phyloP scores from a whole-genome alignment of 768 basidiomycete species.

The Suillus brevipes region DNA sequence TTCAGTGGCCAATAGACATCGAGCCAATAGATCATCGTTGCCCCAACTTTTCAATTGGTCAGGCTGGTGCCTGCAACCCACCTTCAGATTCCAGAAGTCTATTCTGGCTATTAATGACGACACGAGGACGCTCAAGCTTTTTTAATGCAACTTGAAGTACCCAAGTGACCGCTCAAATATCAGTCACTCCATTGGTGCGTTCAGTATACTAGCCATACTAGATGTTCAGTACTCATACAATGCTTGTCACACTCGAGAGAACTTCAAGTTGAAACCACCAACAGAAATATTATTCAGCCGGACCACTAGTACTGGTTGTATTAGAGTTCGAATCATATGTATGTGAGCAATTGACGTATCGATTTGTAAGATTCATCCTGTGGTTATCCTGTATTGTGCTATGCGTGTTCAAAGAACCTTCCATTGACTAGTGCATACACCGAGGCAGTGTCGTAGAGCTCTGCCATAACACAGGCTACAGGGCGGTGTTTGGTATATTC shows the following conservation, averaged over 20 bases:
- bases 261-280: no score
- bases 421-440: neutral
- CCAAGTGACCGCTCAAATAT: neutral
- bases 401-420: neutral
- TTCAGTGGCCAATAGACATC: neutral
- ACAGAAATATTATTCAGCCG: no score
- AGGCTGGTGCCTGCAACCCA: neutral
- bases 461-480: neutral
- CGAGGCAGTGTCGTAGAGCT: neutral
- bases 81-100: no score
- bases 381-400: neutral
- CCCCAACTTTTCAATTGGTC: neutral
- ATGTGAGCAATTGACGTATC: neutral
- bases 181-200: neutral
- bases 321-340: no score
- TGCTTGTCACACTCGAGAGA: no score
- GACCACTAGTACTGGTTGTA: no score
- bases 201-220: neutral
- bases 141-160: neutral
- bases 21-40: neutral
- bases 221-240: no score
- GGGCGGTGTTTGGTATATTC: neutral
- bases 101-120: neutral
- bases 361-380: neutral
- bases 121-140: neutral